A percentile compares a stretch with the other conserved stretches of the same genome.
These are phyloP conservation scores for Cucurbita pepo DNA, from an alignment of 306 rosid species.

Conservation along the genomic window DNA sequence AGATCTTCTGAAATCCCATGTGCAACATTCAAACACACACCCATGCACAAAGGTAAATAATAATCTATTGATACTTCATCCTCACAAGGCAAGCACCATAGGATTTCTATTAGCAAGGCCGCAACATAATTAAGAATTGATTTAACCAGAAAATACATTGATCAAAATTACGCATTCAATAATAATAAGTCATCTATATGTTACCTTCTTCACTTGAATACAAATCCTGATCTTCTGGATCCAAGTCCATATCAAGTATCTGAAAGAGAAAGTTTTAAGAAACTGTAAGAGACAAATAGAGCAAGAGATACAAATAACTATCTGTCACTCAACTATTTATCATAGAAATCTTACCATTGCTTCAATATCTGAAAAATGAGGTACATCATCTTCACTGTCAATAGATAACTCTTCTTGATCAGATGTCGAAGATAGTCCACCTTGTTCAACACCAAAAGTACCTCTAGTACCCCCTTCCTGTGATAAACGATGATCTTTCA, in stretches of 20 bases:
- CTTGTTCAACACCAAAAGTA: constrained; percentile 23
- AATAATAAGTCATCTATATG: not conserved
- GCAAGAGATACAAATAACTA: not conserved
- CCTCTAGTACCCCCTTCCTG: constrained; percentile 23
- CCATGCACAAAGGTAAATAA: not conserved
- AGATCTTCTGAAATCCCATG: not conserved
- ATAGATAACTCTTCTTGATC: constrained; percentile 36
- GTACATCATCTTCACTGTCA: constrained; percentile 70
- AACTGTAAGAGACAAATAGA: not conserved
- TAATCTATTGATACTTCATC: not conserved
- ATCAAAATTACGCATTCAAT: not conserved
- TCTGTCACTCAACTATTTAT: not conserved
- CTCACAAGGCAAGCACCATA: not conserved
- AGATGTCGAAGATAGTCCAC: constrained; percentile 16
- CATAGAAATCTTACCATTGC: constrained; percentile 53
- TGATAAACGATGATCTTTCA: constrained; percentile 24
- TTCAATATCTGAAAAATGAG: constrained; percentile 82
- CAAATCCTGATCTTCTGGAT: constrained; percentile 59
- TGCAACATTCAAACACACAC: not conserved
- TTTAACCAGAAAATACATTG: not conserved
- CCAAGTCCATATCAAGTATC: constrained; percentile 96
- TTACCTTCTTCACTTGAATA: constrained; percentile 62
- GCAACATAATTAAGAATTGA: not conserved
- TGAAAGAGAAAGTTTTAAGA: constrained; percentile 19
- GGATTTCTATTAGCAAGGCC: not conserved